A percentile compares a stretch with the other conserved stretches of the same genome.
These are phyloP conservation scores for Suillus clintonianus DNA, from an alignment of 768 basidiomycete genomes.

Conservation along the genomic window DNA sequence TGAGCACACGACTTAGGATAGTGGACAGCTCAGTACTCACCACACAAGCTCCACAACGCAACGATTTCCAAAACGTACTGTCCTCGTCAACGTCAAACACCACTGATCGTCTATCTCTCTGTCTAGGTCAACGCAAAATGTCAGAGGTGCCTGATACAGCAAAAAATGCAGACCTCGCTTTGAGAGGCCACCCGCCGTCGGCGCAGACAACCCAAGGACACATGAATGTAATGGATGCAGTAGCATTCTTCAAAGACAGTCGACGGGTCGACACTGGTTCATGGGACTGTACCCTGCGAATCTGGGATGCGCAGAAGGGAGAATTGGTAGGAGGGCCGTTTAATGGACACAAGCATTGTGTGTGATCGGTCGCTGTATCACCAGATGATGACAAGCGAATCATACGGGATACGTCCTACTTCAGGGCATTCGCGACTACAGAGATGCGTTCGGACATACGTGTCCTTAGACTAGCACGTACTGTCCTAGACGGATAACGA, in stretches of 20 bases:
- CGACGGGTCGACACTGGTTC: slow-evolving; percentile 86
- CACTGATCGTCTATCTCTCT: not conserved
- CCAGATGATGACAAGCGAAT: too few species aligned
- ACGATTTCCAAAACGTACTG: not conserved
- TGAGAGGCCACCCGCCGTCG: not conserved
- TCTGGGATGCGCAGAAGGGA: slow-evolving; percentile 68
- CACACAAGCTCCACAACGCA: not conserved
- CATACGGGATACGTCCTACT: too few species aligned
- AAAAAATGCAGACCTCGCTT: not conserved
- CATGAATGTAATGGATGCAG: not conserved
- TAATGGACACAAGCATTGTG: too few species aligned
- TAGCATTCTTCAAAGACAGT: slow-evolving; percentile 72
- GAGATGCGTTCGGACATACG: too few species aligned
- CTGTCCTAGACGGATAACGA: too few species aligned
- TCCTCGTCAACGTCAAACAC: not conserved
- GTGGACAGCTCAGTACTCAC: too few species aligned
- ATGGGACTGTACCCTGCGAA: slow-evolving; percentile 69
- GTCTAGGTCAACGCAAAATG: not conserved
- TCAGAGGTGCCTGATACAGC: not conserved
- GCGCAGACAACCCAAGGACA: not conserved
- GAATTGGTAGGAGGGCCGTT: too few species aligned
- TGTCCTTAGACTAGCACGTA: too few species aligned
- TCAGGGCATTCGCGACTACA: too few species aligned
- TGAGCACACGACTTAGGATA: too few species aligned
- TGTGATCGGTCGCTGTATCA: too few species aligned